Conservation (phyloP, 495 filamentous ascomycete species). For the Penicillium silybi region DNA sequence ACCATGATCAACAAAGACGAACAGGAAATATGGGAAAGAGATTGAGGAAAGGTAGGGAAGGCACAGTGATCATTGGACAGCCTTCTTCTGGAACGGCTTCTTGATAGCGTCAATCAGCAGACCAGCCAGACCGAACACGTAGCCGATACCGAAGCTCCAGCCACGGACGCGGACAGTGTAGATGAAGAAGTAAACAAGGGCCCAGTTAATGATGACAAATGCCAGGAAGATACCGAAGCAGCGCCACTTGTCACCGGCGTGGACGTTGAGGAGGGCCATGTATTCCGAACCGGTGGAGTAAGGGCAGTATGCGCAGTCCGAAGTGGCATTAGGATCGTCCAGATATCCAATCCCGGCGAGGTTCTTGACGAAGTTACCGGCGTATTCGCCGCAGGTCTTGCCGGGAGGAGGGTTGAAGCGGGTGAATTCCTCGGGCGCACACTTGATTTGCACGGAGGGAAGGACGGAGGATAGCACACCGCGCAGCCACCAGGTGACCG, state of each 20-base stretch:
- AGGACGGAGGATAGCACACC: constrained; percentile 65
- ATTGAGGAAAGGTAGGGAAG: background rate
- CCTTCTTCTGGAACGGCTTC: constrained; percentile 33
- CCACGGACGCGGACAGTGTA: constrained; percentile 70
- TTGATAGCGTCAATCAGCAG: constrained; percentile 42
- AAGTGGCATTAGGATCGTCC: constrained; percentile 50
- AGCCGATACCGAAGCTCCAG: constrained; percentile 69
- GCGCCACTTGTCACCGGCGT: constrained; percentile 62
- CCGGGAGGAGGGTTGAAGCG: constrained; percentile 62
- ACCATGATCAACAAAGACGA: background rate
- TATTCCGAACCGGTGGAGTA: constrained; percentile 65
- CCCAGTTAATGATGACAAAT: constrained; percentile 74
- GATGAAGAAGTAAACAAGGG: constrained; percentile 80
- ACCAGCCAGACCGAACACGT: constrained; percentile 49
- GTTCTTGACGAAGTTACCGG: constrained; percentile 46
- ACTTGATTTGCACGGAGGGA: constrained; percentile 51
- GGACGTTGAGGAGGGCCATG: constrained; percentile 62
- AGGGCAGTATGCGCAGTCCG: constrained; percentile 71
- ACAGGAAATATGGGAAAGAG: background rate
- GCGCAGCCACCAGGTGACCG: constrained; percentile 66
- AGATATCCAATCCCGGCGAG: constrained; percentile 53
- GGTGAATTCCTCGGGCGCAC: constrained; percentile 56
- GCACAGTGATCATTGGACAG: constrained; percentile 4
- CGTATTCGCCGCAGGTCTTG: constrained; percentile 61
- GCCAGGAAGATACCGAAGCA: constrained; percentile 76